Percentiles rank a stretch among this genome's conserved stretches.
phyloP scores from a whole-genome alignment of 306 rosid genomes.

The Cucumis cinereus region DNA sequence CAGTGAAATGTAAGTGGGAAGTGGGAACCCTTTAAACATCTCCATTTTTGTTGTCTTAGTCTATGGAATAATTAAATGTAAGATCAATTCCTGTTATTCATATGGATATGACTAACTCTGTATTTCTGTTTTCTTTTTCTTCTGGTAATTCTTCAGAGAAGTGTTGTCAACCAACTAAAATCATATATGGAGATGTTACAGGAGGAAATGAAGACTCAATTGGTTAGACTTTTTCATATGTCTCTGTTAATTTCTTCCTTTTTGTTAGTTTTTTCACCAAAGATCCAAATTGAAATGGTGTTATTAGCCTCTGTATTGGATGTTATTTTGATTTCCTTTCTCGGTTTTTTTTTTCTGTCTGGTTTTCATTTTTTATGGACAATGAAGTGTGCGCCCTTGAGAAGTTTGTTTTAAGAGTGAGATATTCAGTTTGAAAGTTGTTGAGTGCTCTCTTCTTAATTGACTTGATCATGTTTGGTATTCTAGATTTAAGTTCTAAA shows the following conservation, averaged over 20 bases:
- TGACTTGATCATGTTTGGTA: neutral
- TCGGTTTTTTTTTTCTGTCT: neutral
- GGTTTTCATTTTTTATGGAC: neutral
- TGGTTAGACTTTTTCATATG: constrained; percentile 43
- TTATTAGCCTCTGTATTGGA: neutral
- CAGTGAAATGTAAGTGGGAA: neutral
- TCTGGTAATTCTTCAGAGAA: constrained; percentile 42
- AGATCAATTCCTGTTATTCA: neutral
- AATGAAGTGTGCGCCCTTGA: neutral
- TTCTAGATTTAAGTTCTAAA: neutral
- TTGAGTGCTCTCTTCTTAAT: neutral
- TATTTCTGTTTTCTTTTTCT: constrained; percentile 6
- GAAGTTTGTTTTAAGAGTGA: neutral
- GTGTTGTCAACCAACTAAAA: constrained; percentile 67
- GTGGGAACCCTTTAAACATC: neutral
- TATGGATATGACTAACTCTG: neutral
- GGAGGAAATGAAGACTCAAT: constrained; percentile 56
- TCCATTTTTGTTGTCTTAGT: neutral
- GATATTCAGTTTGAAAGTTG: neutral
- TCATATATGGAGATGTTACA: constrained; percentile 69
- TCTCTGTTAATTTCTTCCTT: neutral
- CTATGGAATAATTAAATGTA: neutral
- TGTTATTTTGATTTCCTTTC: neutral
- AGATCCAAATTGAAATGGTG: neutral
- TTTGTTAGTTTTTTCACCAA: constrained; percentile 4